Percentiles rank a stretch among this genome's conserved stretches.
These are phyloP conservation scores for Arctium minus DNA, from an alignment of 129 eudicot genomes.

Conservation along the genomic window DNA sequence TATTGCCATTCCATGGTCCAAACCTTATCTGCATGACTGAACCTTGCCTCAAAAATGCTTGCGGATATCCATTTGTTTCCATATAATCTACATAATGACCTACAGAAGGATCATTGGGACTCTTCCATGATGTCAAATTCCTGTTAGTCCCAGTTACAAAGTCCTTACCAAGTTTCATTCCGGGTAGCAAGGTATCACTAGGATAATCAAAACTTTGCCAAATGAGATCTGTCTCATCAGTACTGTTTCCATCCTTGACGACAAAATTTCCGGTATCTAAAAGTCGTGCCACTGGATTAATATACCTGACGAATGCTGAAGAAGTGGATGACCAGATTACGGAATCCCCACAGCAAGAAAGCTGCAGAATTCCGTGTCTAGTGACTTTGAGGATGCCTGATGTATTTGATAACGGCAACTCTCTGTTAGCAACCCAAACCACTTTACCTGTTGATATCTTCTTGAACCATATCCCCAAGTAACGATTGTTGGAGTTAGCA, in stretches of 20 bases:
- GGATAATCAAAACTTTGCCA: background rate
- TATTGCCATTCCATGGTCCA: slow-evolving; percentile 40
- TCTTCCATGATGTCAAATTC: background rate
- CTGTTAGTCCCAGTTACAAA: background rate
- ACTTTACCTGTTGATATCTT: background rate
- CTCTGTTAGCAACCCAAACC: background rate
- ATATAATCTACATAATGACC: background rate
- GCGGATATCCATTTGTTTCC: slow-evolving; percentile 16
- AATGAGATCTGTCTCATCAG: background rate
- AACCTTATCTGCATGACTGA: background rate
- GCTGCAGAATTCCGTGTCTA: background rate
- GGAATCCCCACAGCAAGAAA: background rate
- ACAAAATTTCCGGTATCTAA: background rate
- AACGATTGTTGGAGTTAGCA: background rate
- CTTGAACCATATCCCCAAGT: background rate
- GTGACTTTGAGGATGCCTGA: background rate
- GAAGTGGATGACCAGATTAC: background rate
- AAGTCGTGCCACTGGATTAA: background rate
- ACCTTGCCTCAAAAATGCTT: slow-evolving; percentile 8
- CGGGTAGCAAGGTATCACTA: background rate
- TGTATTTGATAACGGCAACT: background rate
- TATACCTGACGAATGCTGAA: background rate
- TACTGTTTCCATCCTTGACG: background rate
- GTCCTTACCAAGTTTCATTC: background rate
- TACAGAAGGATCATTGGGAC: background rate